Percentiles rank a stretch among this genome's conserved stretches.
Evolutionary conservation across 2,329 filamentous ascomycete species (phyloP).

Genomic region (Penicillium hesseltinei): DNA sequence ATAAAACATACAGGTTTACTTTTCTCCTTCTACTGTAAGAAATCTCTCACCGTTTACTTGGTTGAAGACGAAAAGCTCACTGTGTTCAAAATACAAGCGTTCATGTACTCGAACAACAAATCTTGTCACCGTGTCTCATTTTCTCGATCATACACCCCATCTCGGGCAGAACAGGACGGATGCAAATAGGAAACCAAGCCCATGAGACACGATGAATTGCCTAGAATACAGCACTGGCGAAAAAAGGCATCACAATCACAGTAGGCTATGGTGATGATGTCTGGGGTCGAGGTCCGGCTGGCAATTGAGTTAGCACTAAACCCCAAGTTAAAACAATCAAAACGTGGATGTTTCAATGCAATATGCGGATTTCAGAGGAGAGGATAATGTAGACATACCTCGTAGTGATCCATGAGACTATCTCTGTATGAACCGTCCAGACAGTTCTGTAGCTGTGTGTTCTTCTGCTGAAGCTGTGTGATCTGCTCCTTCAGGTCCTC

Average conservation of each 20-base stretch:
- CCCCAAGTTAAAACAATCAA: neutral
- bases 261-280: neutral
- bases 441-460: neutral
- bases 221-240: neutral
- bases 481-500: conserved; percentile 6
- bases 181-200: neutral
- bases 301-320: neutral
- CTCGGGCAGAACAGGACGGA: neutral
- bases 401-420: neutral
- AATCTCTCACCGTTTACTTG: neutral
- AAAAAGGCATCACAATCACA: neutral
- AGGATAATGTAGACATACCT: neutral
- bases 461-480: conserved; percentile 1
- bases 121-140: neutral
- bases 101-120: neutral
- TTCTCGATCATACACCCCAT: neutral
- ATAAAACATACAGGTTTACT: no score
- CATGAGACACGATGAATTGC: neutral
- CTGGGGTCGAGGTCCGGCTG: neutral
- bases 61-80: neutral
- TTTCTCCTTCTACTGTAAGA: neutral
- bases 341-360: neutral
- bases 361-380: no score
- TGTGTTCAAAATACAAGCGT: neutral
- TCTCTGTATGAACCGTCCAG: neutral